These are phyloP conservation scores for Sclerotinia subarctica DNA, from an alignment of 2,329 filamentous ascomycete genomes.

Conservation along the genomic window DNA sequence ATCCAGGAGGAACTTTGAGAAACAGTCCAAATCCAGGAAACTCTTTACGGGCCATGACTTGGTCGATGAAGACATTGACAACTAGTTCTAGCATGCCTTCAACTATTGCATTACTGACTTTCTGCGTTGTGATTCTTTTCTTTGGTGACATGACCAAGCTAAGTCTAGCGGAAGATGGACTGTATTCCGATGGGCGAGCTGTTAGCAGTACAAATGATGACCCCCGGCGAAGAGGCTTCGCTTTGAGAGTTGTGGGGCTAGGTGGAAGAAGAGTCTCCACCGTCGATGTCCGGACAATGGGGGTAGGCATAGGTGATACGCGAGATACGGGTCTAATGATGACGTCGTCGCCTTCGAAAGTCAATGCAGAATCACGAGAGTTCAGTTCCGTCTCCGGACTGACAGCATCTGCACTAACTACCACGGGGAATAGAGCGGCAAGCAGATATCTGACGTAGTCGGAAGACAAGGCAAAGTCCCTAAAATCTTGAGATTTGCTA, in stretches of 20 bases:
- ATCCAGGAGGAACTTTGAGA: conserved; percentile 84
- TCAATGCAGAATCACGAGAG: conserved; percentile 74
- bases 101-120: conserved; percentile 65
- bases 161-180: conserved; percentile 59
- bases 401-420: conserved; percentile 82
- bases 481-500: conserved; percentile 69
- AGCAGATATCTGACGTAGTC: conserved; percentile 80
- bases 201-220: conserved; percentile 92
- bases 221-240: conserved; percentile 68
- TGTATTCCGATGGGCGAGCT: conserved; percentile 58
- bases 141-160: conserved; percentile 60
- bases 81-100: conserved; percentile 76
- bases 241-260: conserved; percentile 44
- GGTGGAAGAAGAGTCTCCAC: conserved; percentile 50
- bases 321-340: conserved; percentile 59
- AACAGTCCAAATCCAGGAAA: conserved; percentile 85
- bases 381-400: conserved; percentile 83
- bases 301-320: conserved; percentile 58
- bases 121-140: conserved; percentile 49
- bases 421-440: conserved; percentile 77
- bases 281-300: conserved; percentile 72
- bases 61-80: conserved; percentile 77
- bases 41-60: conserved; percentile 81
- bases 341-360: conserved; percentile 81
- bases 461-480: conserved; percentile 76